Conservation (phyloP, 73 alveolate genomes). For the Paramecium sexaurelia region DNA sequence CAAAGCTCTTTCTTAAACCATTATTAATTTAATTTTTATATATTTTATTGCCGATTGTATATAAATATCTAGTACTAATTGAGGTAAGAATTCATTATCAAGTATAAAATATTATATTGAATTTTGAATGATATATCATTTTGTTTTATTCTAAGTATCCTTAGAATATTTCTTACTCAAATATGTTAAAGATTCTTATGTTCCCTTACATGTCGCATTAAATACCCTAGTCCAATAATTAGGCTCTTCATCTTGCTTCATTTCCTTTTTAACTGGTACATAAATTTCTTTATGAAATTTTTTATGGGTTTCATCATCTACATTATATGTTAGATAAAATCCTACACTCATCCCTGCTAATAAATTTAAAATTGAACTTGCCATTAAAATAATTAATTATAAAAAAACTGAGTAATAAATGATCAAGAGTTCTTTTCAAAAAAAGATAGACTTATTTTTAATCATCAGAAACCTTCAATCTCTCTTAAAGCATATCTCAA, state of each 20-base stretch:
- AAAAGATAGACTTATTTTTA: neutral
- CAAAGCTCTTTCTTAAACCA: too few relatives aligned
- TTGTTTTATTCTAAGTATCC: neutral
- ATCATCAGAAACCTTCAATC: neutral
- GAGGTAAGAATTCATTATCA: too few relatives aligned
- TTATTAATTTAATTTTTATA: too few relatives aligned
- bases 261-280: neutral
- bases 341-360: conserved; percentile 3
- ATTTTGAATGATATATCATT: neutral
- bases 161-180: neutral
- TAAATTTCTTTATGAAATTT: neutral
- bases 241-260: neutral
- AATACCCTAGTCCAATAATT: conserved; percentile 6
- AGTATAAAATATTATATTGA: neutral
- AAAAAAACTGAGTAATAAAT: neutral
- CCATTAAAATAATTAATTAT: neutral
- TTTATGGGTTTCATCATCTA: neutral
- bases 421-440: neutral
- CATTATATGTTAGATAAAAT: neutral
- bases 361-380: neutral
- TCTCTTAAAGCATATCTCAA: neutral
- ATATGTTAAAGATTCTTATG: neutral
- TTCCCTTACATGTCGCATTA: neutral
- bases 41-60: too few relatives aligned
- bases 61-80: too few relatives aligned